Evolutionary conservation across 2,329 filamentous ascomycete genomes (phyloP), one percentile per base, ranked within the genome.

Genomic region (Ampelomyces quisqualis): DNA sequence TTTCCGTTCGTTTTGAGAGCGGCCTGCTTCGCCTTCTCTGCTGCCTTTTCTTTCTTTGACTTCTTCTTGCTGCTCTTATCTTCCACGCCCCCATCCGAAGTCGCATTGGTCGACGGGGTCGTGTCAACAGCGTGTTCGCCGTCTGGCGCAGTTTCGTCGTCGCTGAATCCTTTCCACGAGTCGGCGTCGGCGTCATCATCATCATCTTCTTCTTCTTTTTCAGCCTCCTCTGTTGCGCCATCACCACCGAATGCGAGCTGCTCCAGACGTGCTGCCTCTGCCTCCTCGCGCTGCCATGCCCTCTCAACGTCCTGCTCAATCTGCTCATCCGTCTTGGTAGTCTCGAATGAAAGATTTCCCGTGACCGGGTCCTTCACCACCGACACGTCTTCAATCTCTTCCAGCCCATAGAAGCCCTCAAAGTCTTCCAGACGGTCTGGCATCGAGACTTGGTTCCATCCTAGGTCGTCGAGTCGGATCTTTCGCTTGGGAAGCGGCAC

Each of bases 321-420:
- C 54, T 64, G 48, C 30, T 56, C 54, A 35, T 54, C 58, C 7
- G 51, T 55, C 47, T 64, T 60, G 18, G 53, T 51, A 18, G 64
- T 64, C 45, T 57, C 54, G 42, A 72, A 76, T 5, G 70, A 66
- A 4, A 75, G 49, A 11, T 58, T 63, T 6, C 81, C 82, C 20
- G 84, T 76, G 2, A 58, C 55, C 0, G 54, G 56, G 17, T 76
- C 71, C 47, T 78, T 80, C 28, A 95, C 74, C n/a, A 98, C 77
- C 20, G 95, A 87, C 1, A 98, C 88, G 36, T 88, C 89, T 11
- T 95, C 88, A 32, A 97, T 85, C 59, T 97, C 90, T 60, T 98
- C 90, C 2, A 98, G 72, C 0, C 88, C 90, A 57, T 85, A 94
- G 67, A 98, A 96, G 0, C 93, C 93, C 51, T 94, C 90, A n/a